Evolutionary conservation across 306 rosid species (phyloP), one percentile per base, ranked within the genome.

Genomic region (Cercis canadensis): DNA sequence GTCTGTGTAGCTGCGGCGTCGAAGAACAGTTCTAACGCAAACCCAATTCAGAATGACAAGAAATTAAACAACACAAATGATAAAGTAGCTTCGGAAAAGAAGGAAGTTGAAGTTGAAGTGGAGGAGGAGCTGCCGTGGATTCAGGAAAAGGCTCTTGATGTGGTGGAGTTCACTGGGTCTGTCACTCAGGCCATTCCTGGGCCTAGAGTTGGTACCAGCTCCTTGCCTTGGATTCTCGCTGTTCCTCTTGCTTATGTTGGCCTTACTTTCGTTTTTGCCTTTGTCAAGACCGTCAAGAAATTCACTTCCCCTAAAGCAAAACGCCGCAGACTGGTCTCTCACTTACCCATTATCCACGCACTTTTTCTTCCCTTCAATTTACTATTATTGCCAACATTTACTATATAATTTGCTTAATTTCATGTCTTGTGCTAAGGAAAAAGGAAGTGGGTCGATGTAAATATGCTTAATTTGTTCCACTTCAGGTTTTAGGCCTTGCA

Each of bases 61-160:
- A 70, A 70, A 10, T 57, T 34, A 2, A 70, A 37, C 0, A 29
- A 37, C 29, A 17, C n/a, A 47, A 45, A 19, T 24, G 21, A 51
- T 13, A 46, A 52, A 10, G 16, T 10, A 65, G 19, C 39, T 51
- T 15, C 69, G 0, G 78, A 70, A 31, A 69, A 33, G 18, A 77
- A 80, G 39, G 85, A 75, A 43, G 53, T 53, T 7, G 68, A 40
- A 9, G 92, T 78, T 19, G 94, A 87, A 74, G 92, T 87, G 37
- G 97, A 93, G 73, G 98, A 88, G 70, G 97, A 90, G 57, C 70
- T 93, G 11, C 97, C 98, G 0, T 90, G 98, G 98, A 86, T 90
- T 84, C 97, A 90, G 78, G 98, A 93, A 55, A 90, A 93, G 82
- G 96, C 98, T 44, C 54, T 90, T 74, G 98, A 93, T 88, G 52